These are phyloP conservation scores for Wickerhamomyces tratensis DNA, from an alignment of 805 yeast species.

Conservation along the genomic window DNA sequence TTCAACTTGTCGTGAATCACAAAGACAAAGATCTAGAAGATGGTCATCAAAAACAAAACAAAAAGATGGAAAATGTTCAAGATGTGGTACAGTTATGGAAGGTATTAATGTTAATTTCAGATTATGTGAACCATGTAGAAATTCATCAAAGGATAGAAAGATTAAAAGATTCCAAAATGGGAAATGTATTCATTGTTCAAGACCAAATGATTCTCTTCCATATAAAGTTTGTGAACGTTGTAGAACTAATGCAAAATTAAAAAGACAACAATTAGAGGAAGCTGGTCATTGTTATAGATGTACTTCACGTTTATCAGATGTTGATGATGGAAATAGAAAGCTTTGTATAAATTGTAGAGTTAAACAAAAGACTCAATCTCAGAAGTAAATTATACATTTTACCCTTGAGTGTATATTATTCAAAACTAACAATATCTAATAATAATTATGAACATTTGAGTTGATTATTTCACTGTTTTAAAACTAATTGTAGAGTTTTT, in stretches of 20 bases:
- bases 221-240: conserved; percentile 62
- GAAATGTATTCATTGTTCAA: conserved; percentile 60
- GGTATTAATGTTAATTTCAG: conserved; percentile 41
- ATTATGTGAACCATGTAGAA: conserved; percentile 51
- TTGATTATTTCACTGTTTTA: too few species aligned
- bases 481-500: too few species aligned
- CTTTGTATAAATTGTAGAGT: conserved; percentile 46
- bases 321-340: conserved; percentile 38
- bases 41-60: conserved; percentile 57
- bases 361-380: conserved; percentile 31
- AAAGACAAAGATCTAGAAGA: conserved; percentile 49
- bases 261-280: conserved; percentile 46
- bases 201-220: conserved; percentile 37
- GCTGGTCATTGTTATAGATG: conserved; percentile 57
- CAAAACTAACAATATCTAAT: too few species aligned
- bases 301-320: conserved; percentile 34
- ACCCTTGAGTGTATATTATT: too few species aligned
- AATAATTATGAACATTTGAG: too few species aligned
- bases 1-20: conserved; percentile 54
- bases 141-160: conserved; percentile 42
- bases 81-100: conserved; percentile 52
- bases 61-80: conserved; percentile 52
- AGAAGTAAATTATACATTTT: too few species aligned
- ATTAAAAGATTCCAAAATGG: conserved; percentile 53
- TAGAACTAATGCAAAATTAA: conserved; percentile 47